phyloP scores from a whole-genome alignment of 2,329 filamentous ascomycete species.

The Leptographium procerum region DNA sequence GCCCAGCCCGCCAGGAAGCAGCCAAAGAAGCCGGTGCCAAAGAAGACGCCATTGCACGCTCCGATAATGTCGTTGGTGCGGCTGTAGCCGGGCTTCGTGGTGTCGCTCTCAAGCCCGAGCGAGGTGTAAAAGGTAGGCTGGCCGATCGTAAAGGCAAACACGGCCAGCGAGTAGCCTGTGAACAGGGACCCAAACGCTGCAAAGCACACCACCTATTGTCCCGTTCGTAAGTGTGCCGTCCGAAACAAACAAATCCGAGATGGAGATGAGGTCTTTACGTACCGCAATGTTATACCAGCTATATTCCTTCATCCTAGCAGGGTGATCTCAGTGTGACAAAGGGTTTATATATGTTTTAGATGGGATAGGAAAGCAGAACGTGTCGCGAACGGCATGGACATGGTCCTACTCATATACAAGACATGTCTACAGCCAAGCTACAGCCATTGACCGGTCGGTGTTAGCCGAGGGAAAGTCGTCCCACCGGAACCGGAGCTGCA shows the following conservation, averaged over 20 bases:
- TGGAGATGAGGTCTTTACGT: background rate
- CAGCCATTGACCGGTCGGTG: background rate
- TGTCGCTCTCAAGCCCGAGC: background rate
- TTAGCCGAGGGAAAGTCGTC: background rate
- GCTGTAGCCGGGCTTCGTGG: background rate
- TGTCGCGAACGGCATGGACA: background rate
- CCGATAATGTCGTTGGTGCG: background rate
- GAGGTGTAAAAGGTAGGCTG: slow-evolving; percentile 1
- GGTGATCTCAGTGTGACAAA: too few relatives aligned
- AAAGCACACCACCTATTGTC: slow-evolving; percentile 2
- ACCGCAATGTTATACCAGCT: slow-evolving; percentile 1
- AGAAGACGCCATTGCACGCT: slow-evolving; percentile 1
- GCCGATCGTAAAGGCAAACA: background rate
- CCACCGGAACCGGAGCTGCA: background rate
- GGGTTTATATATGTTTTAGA: background rate
- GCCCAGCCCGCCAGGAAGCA: slow-evolving; percentile 1
- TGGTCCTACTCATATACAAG: background rate
- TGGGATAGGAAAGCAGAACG: background rate
- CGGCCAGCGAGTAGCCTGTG: slow-evolving; percentile 1
- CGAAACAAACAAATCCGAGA: background rate
- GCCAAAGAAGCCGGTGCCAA: slow-evolving; percentile 1
- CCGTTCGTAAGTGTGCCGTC: too few relatives aligned
- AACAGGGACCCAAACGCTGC: slow-evolving; percentile 4
- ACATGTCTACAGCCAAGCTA: too few relatives aligned
- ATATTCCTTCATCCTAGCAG: background rate